Percentiles rank a stretch among this genome's conserved stretches.
Conservation (phyloP, 1,284 basidiomycete species). For the Puccinia polysora region DNA sequence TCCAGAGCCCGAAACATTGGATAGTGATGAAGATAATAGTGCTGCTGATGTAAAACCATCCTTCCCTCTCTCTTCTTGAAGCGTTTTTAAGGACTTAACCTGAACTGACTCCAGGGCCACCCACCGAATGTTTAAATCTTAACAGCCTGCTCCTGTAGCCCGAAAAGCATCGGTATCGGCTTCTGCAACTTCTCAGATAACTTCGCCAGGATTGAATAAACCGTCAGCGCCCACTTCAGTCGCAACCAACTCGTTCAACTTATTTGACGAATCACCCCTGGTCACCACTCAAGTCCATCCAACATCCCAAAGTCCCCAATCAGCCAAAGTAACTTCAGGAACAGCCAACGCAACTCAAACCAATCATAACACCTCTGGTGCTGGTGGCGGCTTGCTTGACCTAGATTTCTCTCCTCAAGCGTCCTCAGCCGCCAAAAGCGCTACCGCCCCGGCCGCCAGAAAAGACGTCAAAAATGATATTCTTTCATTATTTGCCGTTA, state of each 20-base stretch:
- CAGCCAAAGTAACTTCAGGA: constrained; percentile 59
- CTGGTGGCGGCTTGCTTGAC: constrained; percentile 68
- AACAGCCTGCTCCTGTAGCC: constrained; percentile 21
- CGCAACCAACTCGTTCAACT: constrained; percentile 52
- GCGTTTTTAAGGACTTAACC: neutral
- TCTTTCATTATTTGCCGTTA: constrained; percentile 70
- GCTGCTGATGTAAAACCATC: constrained; percentile 14
- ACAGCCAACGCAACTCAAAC: constrained; percentile 45
- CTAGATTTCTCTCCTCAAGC: constrained; percentile 71
- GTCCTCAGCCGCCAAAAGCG: constrained; percentile 53
- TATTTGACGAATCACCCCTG: constrained; percentile 48
- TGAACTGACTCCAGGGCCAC: constrained; percentile 17
- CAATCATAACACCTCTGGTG: constrained; percentile 48
- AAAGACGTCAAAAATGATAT: constrained; percentile 81
- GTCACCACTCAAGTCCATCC: constrained; percentile 48
- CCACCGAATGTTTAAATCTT: constrained; percentile 22
- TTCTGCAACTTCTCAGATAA: constrained; percentile 30
- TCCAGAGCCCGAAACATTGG: constrained; percentile 79
- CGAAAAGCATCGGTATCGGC: neutral
- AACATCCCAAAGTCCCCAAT: constrained; percentile 30
- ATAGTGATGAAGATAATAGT: constrained; percentile 55
- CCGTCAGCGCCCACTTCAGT: constrained; percentile 52
- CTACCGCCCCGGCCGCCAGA: constrained; percentile 54
- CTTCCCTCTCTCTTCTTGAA: neutral
- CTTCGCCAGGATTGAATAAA: constrained; percentile 47